Evolutionary conservation across 345 rosid genomes (phyloP).

Genomic region (Populus deltoides): DNA sequence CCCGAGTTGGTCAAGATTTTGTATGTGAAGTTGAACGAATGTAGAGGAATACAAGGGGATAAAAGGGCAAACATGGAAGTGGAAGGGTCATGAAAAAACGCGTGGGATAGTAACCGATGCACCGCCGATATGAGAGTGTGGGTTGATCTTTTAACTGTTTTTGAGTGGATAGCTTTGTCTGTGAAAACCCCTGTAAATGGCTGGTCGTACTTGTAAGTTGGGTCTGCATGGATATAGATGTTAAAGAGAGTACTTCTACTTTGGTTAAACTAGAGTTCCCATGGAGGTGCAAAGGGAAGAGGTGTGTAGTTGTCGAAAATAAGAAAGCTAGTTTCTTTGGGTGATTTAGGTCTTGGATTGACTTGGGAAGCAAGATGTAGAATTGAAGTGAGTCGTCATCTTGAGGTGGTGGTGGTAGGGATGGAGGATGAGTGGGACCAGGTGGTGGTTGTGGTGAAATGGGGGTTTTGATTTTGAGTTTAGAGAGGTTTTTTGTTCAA

Average conservation of each 20-base stretch:
- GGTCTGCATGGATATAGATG: slow-evolving; percentile 72
- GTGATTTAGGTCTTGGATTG: slow-evolving; percentile 31
- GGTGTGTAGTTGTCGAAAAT: slow-evolving; percentile 61
- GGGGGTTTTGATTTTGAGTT: neutral
- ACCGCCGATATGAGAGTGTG: slow-evolving; percentile 72
- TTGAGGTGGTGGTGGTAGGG: slow-evolving; percentile 1
- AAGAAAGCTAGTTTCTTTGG: slow-evolving; percentile 64
- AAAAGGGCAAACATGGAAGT: slow-evolving; percentile 69
- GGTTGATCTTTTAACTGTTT: slow-evolving; percentile 44
- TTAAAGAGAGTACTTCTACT: slow-evolving; percentile 42
- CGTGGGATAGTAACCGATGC: slow-evolving; percentile 62
- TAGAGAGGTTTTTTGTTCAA: neutral
- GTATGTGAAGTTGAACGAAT: slow-evolving; percentile 58
- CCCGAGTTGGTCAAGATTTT: slow-evolving; percentile 31
- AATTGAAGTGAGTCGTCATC: slow-evolving; percentile 49
- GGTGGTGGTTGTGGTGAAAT: slow-evolving; percentile 10
- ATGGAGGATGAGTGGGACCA: slow-evolving; percentile 23
- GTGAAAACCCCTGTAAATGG: slow-evolving; percentile 57
- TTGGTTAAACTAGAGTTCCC: slow-evolving; percentile 60
- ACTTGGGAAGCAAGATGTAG: slow-evolving; percentile 48
- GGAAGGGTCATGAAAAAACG: slow-evolving; percentile 54
- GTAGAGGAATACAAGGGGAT: slow-evolving; percentile 70
- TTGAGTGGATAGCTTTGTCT: slow-evolving; percentile 51
- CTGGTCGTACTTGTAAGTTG: slow-evolving; percentile 39
- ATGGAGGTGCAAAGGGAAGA: slow-evolving; percentile 61